phyloP scores from a whole-genome alignment of 495 filamentous ascomycete genomes.

The Penicillium fimorum region DNA sequence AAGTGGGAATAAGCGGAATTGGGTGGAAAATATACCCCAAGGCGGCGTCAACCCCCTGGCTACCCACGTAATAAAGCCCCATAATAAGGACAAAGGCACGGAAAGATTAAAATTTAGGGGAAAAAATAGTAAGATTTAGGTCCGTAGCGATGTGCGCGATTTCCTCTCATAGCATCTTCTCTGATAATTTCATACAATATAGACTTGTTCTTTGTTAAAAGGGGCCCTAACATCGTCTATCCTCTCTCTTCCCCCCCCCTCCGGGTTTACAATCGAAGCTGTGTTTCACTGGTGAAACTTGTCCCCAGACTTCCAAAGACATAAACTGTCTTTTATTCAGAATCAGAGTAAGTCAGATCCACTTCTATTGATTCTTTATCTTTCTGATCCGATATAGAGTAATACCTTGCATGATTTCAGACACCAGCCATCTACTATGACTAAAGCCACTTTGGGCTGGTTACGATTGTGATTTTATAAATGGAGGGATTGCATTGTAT shows the following conservation, averaged over 20 bases:
- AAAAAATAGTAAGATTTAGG: neutral
- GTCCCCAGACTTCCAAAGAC: neutral
- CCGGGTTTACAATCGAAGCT: no score
- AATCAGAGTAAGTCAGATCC: neutral
- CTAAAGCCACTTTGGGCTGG: neutral
- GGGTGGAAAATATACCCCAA: neutral
- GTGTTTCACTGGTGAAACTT: neutral
- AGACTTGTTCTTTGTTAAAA: neutral
- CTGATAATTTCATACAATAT: neutral
- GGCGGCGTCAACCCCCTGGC: no score
- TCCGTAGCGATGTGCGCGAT: no score
- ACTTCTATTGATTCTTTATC: neutral
- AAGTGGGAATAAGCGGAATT: neutral
- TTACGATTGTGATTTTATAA: neutral
- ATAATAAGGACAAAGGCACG: neutral
- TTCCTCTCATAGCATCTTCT: neutral
- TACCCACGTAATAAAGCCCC: neutral
- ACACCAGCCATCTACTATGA: neutral
- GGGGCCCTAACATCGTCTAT: neutral
- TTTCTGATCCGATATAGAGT: neutral
- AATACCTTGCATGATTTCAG: neutral
- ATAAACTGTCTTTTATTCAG: no score
- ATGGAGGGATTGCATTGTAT: neutral
- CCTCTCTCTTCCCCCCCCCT: neutral
- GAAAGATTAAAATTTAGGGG: neutral